phyloP scores from a whole-genome alignment of 306 rosid genomes.

The Rubus idaeus region DNA sequence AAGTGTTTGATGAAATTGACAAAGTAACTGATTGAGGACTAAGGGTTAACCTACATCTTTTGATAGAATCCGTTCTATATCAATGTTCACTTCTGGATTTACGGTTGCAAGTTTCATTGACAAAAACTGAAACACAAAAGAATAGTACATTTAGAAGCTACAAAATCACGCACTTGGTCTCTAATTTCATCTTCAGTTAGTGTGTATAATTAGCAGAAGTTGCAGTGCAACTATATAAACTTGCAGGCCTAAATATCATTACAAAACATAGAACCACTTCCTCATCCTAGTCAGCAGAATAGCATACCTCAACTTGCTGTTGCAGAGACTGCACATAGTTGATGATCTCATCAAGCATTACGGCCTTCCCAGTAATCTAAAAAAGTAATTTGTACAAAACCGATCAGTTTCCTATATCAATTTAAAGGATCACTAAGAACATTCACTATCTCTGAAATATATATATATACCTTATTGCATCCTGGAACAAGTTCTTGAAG shows the following conservation, averaged over 20 bases:
- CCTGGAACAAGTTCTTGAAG: conserved; percentile 99
- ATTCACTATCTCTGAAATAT: conserved; percentile 8
- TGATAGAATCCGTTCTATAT: conserved; percentile 76
- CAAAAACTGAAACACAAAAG: conserved; percentile 63
- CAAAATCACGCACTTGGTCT: neutral
- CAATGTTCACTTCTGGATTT: conserved; percentile 84
- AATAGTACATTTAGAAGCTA: conserved; percentile 4
- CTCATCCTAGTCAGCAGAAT: conserved; percentile 7
- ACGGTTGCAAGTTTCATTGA: conserved; percentile 99
- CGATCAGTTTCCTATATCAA: conserved; percentile 12
- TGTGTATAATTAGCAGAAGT: neutral
- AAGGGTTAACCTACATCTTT: conserved; percentile 73
- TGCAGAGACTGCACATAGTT: conserved; percentile 98
- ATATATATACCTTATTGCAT: conserved; percentile 76
- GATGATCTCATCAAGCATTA: conserved; percentile 98
- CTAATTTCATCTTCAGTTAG: neutral
- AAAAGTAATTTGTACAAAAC: conserved; percentile 27
- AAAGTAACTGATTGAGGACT: neutral
- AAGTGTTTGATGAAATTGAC: neutral
- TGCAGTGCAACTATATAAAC: neutral
- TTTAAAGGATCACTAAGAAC: conserved; percentile 23
- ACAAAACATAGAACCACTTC: neutral
- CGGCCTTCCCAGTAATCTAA: conserved; percentile 98
- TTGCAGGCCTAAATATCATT: neutral
- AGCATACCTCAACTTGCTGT: conserved; percentile 97